phyloP scores from a whole-genome alignment of 2,329 filamentous ascomycete genomes.

The Hypoxylon sp. region DNA sequence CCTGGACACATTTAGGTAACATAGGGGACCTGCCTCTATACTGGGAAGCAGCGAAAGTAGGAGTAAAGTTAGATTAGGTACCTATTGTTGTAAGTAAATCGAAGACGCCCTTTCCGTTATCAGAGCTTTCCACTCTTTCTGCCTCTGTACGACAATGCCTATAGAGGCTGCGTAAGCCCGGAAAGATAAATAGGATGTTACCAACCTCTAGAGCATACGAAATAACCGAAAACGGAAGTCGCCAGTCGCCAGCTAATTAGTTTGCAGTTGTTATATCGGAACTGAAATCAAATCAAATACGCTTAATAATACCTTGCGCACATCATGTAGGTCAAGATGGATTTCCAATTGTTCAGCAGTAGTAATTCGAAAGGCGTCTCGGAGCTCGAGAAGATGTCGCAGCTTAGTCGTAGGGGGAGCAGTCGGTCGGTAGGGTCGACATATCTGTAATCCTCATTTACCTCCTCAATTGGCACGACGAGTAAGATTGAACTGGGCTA shows the following conservation, averaged over 20 bases:
- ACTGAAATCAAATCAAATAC: slow-evolving; percentile 9
- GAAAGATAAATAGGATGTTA: slow-evolving; percentile 9
- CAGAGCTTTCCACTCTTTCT: background rate
- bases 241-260: slow-evolving; percentile 24
- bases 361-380: slow-evolving; percentile 47
- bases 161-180: background rate
- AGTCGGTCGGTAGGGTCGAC: slow-evolving; percentile 41
- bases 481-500: slow-evolving; percentile 18
- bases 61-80: background rate
- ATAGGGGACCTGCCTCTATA: slow-evolving; percentile 18
- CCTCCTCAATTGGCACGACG: background rate
- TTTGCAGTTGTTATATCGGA: slow-evolving; percentile 14
- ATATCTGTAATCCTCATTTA: slow-evolving; percentile 40
- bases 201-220: slow-evolving; percentile 6
- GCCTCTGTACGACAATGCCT: background rate
- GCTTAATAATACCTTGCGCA: slow-evolving; percentile 17
- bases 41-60: slow-evolving; percentile 7
- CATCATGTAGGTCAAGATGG: slow-evolving; percentile 50
- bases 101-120: background rate
- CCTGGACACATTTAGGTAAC: slow-evolving; percentile 20
- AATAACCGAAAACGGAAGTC: slow-evolving; percentile 15
- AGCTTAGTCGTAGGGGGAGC: slow-evolving; percentile 37
- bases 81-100: slow-evolving; percentile 23
- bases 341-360: slow-evolving; percentile 46
- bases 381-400: slow-evolving; percentile 46